Evolutionary conservation across 257 asterid genomes (phyloP), one percentile per base, ranked within the genome.

Genomic region (Sherardia arvensis): DNA sequence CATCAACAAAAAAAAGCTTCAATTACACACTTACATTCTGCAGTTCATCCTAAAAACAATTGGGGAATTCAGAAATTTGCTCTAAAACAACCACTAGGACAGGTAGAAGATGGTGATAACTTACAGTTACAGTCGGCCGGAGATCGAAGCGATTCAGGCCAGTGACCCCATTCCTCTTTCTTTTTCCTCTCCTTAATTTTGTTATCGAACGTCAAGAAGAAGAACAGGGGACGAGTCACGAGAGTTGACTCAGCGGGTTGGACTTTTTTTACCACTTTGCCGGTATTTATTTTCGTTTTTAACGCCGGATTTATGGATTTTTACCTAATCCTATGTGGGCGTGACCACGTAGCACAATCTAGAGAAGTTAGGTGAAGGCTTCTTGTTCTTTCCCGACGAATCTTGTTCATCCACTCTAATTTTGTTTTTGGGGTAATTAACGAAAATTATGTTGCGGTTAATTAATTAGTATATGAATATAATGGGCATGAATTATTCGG

Each of bases 171-270:
- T 17, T 12, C 36, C 21, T 5, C 43, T 32, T 20, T 38, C 33
- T 10, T 28, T 14, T 53, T 14, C 43, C 45, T 26, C 60, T 38
- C n/a, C 45, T 7, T 65, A 3, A 10, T 32, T 30, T 11, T 17
- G 17, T 7, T 8, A 8, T 4, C n/a, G 23, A n/a, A 6, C 4
- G 64, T 62, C 56, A 29, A 18, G 53, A 33, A n/a, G 47, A 32
- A 1, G 11, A n/a, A 69, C 47, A 53, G 61, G 15, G 73, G 63
- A 27, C 68, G 64, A 61, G 58, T 61, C 53, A 11, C 8, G 23
- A 69, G 33, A 34, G 67, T 36, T 49, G 61, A 68, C 62, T 49
- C 67, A 14, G 67, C 43, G 43, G 0, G 34, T 17, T 34, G 33
- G 1, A 28, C 47, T 11, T 38, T 36, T 15, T 58, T 67, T 45